Evolutionary conservation across 352 stramenopile genomes (phyloP).

Genomic region (Stramenopiles sp.): DNA sequence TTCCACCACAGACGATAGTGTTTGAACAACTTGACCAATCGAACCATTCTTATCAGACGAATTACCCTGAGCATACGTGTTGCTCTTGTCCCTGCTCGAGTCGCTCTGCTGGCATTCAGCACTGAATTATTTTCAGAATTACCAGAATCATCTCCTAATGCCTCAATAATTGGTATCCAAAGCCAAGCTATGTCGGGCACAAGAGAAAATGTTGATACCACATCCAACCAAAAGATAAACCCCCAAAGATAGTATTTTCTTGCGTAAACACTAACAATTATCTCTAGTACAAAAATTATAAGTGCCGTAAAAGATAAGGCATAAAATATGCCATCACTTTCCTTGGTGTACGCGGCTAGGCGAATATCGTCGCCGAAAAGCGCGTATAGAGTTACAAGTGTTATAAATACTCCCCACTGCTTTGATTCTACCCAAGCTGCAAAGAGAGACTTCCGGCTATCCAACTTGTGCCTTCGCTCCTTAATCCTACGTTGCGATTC

Average conservation of each 20-base stretch:
- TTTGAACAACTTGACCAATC: slow-evolving; percentile 58
- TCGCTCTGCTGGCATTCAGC: slow-evolving; percentile 22
- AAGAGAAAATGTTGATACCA: slow-evolving; percentile 55
- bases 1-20: not conserved
- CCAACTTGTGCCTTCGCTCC: not conserved
- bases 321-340: slow-evolving; percentile 53
- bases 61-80: slow-evolving; percentile 58
- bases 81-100: slow-evolving; percentile 44
- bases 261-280: slow-evolving; percentile 36
- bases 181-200: slow-evolving; percentile 56
- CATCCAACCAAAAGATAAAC: slow-evolving; percentile 70
- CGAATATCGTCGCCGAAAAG: slow-evolving; percentile 72
- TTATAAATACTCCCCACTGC: slow-evolving; percentile 52
- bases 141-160: slow-evolving; percentile 36
- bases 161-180: slow-evolving; percentile 44
- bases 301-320: slow-evolving; percentile 47
- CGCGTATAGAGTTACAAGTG: slow-evolving; percentile 66
- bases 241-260: slow-evolving; percentile 35
- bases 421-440: slow-evolving; percentile 37
- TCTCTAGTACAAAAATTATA: slow-evolving; percentile 59
- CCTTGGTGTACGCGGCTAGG: slow-evolving; percentile 42
- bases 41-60: slow-evolving; percentile 49
- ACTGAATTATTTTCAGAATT: slow-evolving; percentile 27
- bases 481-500: not conserved
- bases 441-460: not conserved